phyloP scores from a whole-genome alignment of 23 red algal species.

The Cyanidiococcus yangmingshanensis region DNA sequence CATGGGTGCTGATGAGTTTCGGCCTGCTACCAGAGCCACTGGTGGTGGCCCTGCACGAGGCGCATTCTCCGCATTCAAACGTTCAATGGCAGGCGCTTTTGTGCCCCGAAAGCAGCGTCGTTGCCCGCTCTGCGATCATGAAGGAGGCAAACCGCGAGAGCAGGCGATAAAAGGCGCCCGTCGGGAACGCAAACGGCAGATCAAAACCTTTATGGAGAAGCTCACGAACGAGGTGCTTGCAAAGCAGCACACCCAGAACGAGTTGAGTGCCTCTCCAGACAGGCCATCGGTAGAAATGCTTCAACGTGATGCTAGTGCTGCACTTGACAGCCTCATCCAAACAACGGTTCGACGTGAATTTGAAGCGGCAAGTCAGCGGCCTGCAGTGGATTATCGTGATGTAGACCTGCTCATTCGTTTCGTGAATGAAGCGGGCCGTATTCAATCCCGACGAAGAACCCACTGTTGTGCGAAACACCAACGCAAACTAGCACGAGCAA shows the following conservation, averaged over 20 bases:
- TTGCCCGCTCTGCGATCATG: not conserved
- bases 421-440: not conserved
- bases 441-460: not conserved
- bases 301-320: not conserved
- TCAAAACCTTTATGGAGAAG: not conserved
- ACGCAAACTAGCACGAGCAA: slow-evolving; percentile 2
- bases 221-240: not conserved
- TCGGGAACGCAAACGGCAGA: slow-evolving; percentile 1
- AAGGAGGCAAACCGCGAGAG: not conserved
- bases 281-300: no score
- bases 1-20: not conserved
- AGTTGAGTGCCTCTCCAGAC: not conserved
- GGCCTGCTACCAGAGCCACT: not conserved
- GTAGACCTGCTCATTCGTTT: slow-evolving; percentile 7
- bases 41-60: not conserved
- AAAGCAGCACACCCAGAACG: not conserved
- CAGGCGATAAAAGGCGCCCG: not conserved
- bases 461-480: slow-evolving; percentile 10
- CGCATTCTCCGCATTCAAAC: not conserved
- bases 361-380: not conserved
- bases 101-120: not conserved
- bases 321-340: not conserved
- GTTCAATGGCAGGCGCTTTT: not conserved
- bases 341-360: not conserved
- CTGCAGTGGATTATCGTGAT: not conserved